Conservation (phyloP, 495 filamentous ascomycete species). For the Talaromyces adpressus region DNA sequence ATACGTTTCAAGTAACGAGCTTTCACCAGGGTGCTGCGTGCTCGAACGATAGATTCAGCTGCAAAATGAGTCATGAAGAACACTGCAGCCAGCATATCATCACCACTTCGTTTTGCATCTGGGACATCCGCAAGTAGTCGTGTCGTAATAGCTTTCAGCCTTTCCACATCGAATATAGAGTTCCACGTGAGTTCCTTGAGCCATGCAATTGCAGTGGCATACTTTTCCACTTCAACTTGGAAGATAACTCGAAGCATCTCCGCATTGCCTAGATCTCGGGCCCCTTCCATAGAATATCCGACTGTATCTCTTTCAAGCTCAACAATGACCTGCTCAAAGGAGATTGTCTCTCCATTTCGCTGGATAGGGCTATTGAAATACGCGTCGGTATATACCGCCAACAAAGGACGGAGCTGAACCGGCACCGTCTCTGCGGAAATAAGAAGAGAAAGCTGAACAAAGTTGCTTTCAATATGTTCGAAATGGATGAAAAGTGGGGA, state of each 20-base stretch:
- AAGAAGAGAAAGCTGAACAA: constrained; percentile 74
- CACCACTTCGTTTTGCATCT: constrained; percentile 83
- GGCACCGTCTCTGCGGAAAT: constrained; percentile 70
- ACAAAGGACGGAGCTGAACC: constrained; percentile 66
- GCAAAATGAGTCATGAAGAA: constrained; percentile 74
- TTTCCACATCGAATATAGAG: constrained; percentile 74
- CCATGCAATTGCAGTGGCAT: constrained; percentile 76
- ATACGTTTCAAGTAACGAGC: constrained; percentile 82
- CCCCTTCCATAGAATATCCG: constrained; percentile 64
- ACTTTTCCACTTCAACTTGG: constrained; percentile 83
- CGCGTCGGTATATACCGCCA: constrained; percentile 78
- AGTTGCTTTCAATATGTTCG: constrained; percentile 84
- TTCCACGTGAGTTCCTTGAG: constrained; percentile 79
- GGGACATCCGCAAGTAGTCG: constrained; percentile 90
- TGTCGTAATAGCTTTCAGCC: constrained; percentile 75
- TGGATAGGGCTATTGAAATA: constrained; percentile 89
- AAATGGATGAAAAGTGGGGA: constrained; percentile 91
- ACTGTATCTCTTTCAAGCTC: constrained; percentile 88
- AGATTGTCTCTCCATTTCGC: constrained; percentile 67
- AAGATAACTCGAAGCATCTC: constrained; percentile 78
- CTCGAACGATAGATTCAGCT: constrained; percentile 63
- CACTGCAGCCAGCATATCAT: constrained; percentile 60
- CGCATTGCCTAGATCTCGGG: constrained; percentile 58
- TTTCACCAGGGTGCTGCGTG: constrained; percentile 78
- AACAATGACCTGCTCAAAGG: constrained; percentile 87